Evolutionary conservation across 768 basidiomycete genomes (phyloP), one percentile per base, ranked within the genome.

Genomic region (Coprinopsis strossmayeri): DNA sequence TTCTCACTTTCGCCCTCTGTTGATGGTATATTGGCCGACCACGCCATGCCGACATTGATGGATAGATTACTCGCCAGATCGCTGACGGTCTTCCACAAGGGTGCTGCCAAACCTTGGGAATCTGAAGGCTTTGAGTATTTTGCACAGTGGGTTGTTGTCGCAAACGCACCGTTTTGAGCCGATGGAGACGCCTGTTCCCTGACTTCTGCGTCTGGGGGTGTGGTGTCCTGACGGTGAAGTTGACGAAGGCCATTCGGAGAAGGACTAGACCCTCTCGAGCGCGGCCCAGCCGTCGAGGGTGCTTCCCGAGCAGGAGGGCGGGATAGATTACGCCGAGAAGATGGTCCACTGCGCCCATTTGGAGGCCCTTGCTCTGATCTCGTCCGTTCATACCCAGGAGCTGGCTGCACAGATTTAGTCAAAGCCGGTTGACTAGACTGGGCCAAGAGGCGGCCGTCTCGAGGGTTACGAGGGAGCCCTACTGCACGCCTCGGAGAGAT

Each of bases 21-120:
- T 15, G 65, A 61, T 17, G 60, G 54, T 17, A 78, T 59, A 41
- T 73, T 76, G 9, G 66, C 52, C 23, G 74, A 65, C 77, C 78
- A 80, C 21, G 79, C 78, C 57, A 77, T 76, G 59, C 72, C 73
- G 2, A 83, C 77, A 57, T 70, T 79, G 45, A 81, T 69, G 1
- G 75, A 79, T 20, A 84, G 63, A 3, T 62, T 69, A 51, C 68
- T 73, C 2, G 81, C 78, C 13, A 73, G 75, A 20, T 66, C 65
- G n/a, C 79, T 69, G 7, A 83, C 75, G 30, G 73, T 71, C 50
- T 67, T 72, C 84, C 84, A 84, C 21, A 82, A 58, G 7, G 71
- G 40, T 15, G 28, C 44, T 5, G 17, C 40, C 40, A 26, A 17
- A 5, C 5, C 23, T 32, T 42, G 24, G 21, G 24, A 9, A 17